These are phyloP conservation scores for Pochonia chlamydosporia DNA, from an alignment of 2,329 filamentous ascomycete species.

Conservation along the genomic window DNA sequence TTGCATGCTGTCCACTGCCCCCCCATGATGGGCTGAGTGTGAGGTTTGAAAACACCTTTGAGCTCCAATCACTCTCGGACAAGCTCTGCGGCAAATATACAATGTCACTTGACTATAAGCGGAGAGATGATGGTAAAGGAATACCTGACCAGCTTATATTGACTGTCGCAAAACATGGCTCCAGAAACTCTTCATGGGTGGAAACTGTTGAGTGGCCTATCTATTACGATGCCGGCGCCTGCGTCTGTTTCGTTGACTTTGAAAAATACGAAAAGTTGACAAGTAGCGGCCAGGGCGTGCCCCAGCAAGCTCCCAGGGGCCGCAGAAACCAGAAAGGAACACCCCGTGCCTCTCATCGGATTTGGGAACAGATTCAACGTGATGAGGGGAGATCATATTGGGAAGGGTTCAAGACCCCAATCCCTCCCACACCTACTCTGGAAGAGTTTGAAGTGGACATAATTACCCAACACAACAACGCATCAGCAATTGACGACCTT, in stretches of 20 bases:
- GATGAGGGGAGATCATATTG: not conserved
- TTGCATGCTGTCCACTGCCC: not conserved
- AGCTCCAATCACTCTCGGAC: not conserved
- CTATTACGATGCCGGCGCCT: not conserved
- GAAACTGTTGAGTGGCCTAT: not conserved
- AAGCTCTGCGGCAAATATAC: not conserved
- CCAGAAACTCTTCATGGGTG: not conserved
- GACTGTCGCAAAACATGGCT: not conserved
- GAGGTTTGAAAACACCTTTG: not conserved
- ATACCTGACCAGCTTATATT: not conserved
- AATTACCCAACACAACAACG: too few species aligned
- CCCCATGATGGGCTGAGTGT: not conserved
- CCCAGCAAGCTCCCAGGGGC: not conserved
- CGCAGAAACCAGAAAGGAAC: not conserved
- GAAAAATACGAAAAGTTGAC: not conserved
- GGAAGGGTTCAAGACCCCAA: not conserved
- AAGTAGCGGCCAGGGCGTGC: not conserved
- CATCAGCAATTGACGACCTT: too few species aligned
- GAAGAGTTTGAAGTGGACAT: not conserved
- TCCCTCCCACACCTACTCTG: not conserved
- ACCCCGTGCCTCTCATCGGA: not conserved
- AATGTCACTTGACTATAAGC: not conserved
- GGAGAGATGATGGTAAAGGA: not conserved
- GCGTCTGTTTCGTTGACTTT: conserved; percentile 1
- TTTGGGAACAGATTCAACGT: not conserved